A percentile compares a stretch with the other conserved stretches of the same genome.
These are phyloP conservation scores for Leucocoprinus leucothites DNA, from an alignment of 768 basidiomycete genomes.

Conservation along the genomic window DNA sequence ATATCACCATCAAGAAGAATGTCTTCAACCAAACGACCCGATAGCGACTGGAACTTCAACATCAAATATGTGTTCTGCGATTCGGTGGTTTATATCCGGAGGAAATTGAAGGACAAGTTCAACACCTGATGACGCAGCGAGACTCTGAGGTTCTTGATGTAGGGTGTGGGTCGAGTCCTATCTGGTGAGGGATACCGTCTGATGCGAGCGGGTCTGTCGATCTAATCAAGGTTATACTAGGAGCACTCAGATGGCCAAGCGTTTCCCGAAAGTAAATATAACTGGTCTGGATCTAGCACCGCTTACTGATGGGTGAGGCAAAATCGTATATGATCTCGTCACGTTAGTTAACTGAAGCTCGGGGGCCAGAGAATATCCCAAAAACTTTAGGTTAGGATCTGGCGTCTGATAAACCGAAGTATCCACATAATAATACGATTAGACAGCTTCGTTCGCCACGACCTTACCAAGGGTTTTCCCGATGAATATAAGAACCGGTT, in stretches of 20 bases:
- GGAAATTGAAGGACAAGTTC: background rate
- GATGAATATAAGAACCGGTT: background rate
- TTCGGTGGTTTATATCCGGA: background rate
- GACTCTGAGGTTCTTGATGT: background rate
- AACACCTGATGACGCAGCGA: background rate
- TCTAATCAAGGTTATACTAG: background rate
- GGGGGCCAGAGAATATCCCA: background rate
- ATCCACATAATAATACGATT: background rate
- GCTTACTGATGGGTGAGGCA: background rate
- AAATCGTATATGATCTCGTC: background rate
- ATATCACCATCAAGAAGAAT: too few species aligned
- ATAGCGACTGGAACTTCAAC: background rate
- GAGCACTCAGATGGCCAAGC: background rate
- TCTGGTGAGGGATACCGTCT: background rate
- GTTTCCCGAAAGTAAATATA: background rate
- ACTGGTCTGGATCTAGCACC: background rate
- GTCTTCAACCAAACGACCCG: background rate
- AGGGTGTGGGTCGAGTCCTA: background rate
- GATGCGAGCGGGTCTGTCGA: background rate
- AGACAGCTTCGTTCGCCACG: background rate
- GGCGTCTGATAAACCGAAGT: background rate
- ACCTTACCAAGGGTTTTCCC: background rate
- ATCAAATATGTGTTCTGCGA: background rate
- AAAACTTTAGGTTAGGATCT: background rate
- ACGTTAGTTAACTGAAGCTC: background rate